These are phyloP conservation scores for Fusarium lateritium DNA, from an alignment of 2,329 filamentous ascomycete species.

Conservation along the genomic window DNA sequence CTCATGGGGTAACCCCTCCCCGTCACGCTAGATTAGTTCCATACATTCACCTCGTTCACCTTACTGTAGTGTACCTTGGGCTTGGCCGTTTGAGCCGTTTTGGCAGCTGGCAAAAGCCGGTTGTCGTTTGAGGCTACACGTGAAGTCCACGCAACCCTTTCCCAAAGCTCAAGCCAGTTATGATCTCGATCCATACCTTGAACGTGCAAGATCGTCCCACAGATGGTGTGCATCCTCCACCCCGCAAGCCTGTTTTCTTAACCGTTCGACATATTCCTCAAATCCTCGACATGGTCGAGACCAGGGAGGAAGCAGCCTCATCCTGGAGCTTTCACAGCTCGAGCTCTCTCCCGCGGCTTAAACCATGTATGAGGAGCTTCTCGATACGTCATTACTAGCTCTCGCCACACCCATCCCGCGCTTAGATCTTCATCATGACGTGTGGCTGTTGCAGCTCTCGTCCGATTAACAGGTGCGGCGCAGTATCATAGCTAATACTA, in stretches of 20 bases:
- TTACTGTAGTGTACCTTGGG: neutral
- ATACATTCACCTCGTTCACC: slow-evolving; percentile 9
- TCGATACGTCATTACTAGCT: slow-evolving; percentile 47
- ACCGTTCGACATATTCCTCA: slow-evolving; percentile 10
- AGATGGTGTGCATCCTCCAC: slow-evolving; percentile 39
- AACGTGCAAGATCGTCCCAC: slow-evolving; percentile 36
- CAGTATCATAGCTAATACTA: slow-evolving; percentile 38
- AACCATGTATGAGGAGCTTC: slow-evolving; percentile 32
- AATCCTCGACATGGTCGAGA: slow-evolving; percentile 8
- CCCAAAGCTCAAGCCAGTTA: slow-evolving; percentile 29
- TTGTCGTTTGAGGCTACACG: slow-evolving; percentile 12
- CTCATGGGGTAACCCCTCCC: slow-evolving; percentile 45
- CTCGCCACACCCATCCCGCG: slow-evolving; percentile 44
- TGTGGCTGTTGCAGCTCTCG: slow-evolving; percentile 43
- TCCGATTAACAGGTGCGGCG: slow-evolving; percentile 36
- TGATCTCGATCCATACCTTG: slow-evolving; percentile 40
- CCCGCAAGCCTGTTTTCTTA: slow-evolving; percentile 43
- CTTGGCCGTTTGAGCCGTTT: neutral
- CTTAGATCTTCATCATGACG: slow-evolving; percentile 48
- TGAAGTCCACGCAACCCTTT: slow-evolving; percentile 27
- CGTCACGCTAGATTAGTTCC: slow-evolving; percentile 38
- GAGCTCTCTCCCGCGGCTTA: slow-evolving; percentile 19
- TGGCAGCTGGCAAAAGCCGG: slow-evolving; percentile 13
- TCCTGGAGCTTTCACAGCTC: slow-evolving; percentile 28
- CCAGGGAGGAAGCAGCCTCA: slow-evolving; percentile 27